Evolutionary conservation across 768 basidiomycete genomes (phyloP).

Genomic region (Boletus vermiculosoides): DNA sequence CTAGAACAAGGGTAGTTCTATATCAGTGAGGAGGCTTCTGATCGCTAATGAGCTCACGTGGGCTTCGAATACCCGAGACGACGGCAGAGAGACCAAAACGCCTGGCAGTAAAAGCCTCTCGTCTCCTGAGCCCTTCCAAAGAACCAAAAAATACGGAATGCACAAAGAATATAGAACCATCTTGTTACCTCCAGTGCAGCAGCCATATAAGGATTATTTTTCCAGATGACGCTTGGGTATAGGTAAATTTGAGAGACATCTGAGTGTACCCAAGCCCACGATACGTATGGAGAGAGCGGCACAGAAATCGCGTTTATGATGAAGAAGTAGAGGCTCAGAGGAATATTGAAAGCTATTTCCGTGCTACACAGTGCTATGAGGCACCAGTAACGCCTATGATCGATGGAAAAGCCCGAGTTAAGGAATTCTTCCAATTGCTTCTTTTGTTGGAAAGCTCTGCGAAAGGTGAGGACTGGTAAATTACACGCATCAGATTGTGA

Average conservation of each 20-base stretch:
- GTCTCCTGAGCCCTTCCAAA: slow-evolving; percentile 59
- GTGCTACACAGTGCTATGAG: slow-evolving; percentile 45
- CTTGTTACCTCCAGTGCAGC: slow-evolving; percentile 36
- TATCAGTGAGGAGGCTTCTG: not conserved
- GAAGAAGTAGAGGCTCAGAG: slow-evolving; percentile 36
- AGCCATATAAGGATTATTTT: slow-evolving; percentile 10
- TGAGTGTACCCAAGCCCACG: slow-evolving; percentile 53
- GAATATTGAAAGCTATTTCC: slow-evolving; percentile 42
- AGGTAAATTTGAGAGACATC: slow-evolving; percentile 43
- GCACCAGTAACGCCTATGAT: slow-evolving; percentile 46
- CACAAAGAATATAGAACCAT: slow-evolving; percentile 41
- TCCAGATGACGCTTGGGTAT: slow-evolving; percentile 42
- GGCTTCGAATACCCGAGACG: not conserved
- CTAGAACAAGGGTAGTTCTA: not conserved
- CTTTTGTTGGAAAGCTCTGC: slow-evolving; percentile 10
- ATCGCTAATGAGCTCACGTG: not conserved
- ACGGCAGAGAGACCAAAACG: slow-evolving; percentile 26
- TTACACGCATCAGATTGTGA: not conserved
- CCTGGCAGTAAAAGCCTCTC: slow-evolving; percentile 36
- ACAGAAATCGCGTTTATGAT: slow-evolving; percentile 23
- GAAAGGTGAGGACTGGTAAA: slow-evolving; percentile 22
- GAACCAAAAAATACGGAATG: slow-evolving; percentile 48
- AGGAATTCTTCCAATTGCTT: not conserved
- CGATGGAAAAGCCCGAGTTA: slow-evolving; percentile 34
- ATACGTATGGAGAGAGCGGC: slow-evolving; percentile 37